Evolutionary conservation across 306 rosid genomes (phyloP).

Genomic region (Begonia peltatifolia): DNA sequence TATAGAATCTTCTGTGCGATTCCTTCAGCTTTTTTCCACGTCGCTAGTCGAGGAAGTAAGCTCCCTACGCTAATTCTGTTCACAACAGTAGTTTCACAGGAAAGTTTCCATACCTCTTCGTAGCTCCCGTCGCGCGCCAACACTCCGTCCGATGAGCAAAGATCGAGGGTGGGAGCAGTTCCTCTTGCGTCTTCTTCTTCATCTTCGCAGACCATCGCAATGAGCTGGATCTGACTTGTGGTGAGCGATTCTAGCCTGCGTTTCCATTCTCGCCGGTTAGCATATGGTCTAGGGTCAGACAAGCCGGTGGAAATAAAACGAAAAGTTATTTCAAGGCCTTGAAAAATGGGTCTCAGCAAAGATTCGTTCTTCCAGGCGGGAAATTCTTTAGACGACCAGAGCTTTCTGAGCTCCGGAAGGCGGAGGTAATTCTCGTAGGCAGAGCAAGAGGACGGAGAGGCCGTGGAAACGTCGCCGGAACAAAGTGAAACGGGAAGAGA

Average conservation of each 20-base stretch:
- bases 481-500: conserved; percentile 24
- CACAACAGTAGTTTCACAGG: not conserved
- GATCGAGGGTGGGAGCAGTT: not conserved
- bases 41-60: not conserved
- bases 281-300: conserved; percentile 58
- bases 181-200: conserved; percentile 1
- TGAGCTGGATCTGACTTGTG: conserved; percentile 27
- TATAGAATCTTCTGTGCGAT: not conserved
- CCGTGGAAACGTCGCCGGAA: conserved; percentile 31
- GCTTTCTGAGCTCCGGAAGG: conserved; percentile 43
- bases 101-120: conserved; percentile 1
- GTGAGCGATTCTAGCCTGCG: conserved; percentile 50
- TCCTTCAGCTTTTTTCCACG: not conserved
- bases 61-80: not conserved
- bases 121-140: not conserved
- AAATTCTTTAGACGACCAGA: conserved; percentile 44
- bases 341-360: conserved; percentile 52
- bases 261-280: conserved; percentile 59
- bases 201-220: not conserved
- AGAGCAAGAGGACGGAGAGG: conserved; percentile 36
- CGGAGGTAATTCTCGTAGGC: conserved; percentile 65
- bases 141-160: not conserved
- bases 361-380: conserved; percentile 59
- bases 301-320: conserved; percentile 46
- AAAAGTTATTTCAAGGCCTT: conserved; percentile 69